These are phyloP conservation scores for Bipolaris cookei DNA, from an alignment of 2,329 filamentous ascomycete species.

Conservation along the genomic window DNA sequence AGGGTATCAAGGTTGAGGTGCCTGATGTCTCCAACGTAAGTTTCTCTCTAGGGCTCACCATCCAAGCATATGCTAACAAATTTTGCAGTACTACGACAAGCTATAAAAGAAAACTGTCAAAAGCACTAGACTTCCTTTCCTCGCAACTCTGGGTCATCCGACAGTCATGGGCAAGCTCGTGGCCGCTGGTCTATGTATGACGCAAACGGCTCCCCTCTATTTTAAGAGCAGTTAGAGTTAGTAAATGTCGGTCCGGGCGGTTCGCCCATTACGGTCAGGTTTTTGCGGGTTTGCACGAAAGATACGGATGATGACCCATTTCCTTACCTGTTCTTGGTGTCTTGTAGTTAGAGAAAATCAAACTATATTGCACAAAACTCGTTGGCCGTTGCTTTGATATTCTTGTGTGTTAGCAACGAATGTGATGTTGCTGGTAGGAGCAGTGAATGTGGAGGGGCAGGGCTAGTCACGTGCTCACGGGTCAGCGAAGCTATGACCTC, in stretches of 20 bases:
- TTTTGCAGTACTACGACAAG: slow-evolving; percentile 93
- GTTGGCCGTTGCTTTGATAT: not conserved
- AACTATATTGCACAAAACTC: slow-evolving; percentile 38
- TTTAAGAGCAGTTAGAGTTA: slow-evolving; percentile 38
- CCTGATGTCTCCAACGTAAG: slow-evolving; percentile 95
- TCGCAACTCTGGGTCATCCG: slow-evolving; percentile 41
- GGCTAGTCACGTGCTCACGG: slow-evolving; percentile 25
- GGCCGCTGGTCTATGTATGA: slow-evolving; percentile 44
- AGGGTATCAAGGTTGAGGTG: slow-evolving; percentile 97
- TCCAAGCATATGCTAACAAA: slow-evolving; percentile 47
- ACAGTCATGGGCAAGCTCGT: slow-evolving; percentile 46
- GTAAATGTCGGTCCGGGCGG: slow-evolving; percentile 49
- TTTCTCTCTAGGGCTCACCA: slow-evolving; percentile 38
- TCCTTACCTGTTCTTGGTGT: slow-evolving; percentile 46
- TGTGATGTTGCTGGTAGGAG: slow-evolving; percentile 9
- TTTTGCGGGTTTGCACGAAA: slow-evolving; percentile 41
- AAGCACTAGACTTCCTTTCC: slow-evolving; percentile 54
- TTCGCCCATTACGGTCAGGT: slow-evolving; percentile 38
- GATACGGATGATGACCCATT: slow-evolving; percentile 46
- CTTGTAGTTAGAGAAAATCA: slow-evolving; percentile 43
- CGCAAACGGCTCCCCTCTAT: slow-evolving; percentile 38
- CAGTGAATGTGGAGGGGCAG: slow-evolving; percentile 28
- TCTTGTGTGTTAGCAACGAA: slow-evolving; percentile 6
- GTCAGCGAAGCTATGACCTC: slow-evolving; percentile 15
- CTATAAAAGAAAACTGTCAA: slow-evolving; percentile 69